Evolutionary conservation across 1,284 basidiomycete genomes (phyloP), one percentile per base, ranked within the genome.

Genomic region (Lignosus rhinocerotis): DNA sequence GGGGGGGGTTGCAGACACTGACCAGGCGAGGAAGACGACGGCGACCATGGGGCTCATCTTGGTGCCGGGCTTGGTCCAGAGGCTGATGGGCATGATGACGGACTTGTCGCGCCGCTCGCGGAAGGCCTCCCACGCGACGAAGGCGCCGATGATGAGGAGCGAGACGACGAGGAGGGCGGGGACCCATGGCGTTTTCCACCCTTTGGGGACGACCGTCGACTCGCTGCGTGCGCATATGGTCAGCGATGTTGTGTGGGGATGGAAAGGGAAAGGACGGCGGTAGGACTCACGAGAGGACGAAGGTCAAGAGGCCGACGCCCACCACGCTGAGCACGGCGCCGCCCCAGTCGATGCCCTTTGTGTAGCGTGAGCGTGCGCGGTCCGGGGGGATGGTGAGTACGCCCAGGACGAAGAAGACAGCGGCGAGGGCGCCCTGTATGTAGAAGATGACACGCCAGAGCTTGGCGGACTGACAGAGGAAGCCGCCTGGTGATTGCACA

Each of bases 381-480:
- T 71, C 66, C 32, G 54, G 34, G 32, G 64, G 58, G 66, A 67
- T 52, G 51, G 59, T 65, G 25, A 70, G 19, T 54, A 67, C 68
- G 6, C 73, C 73, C 0, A 71, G 56, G 16, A 67, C 53, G 30
- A 70, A 69, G 50, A 76, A 69, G 0, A 72, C 38, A 11, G 64
- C 52, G 16, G 65, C 70, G 17, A 76, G 69, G 2, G 67, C 74
- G 16, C 71, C 67, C 62, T 76, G 72, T 12, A 76, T 67, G 56
- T 66, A 74, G 64, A 75, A 75, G 16, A 74, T 69, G 5, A 69
- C 67, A 10, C 74, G 62, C 74, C 74, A 76, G 9, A 73, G 72
- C n/a, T 69, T 68, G 7, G 38, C 51, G 33, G 69, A 71, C 53
- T 75, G 65, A 25, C 70, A 66, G 19, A 76, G 61, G 5, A 75